A percentile compares a stretch with the other conserved stretches of the same genome.
These are phyloP conservation scores for Acacia concinna DNA, from an alignment of 331 rosid genomes.

Conservation along the genomic window DNA sequence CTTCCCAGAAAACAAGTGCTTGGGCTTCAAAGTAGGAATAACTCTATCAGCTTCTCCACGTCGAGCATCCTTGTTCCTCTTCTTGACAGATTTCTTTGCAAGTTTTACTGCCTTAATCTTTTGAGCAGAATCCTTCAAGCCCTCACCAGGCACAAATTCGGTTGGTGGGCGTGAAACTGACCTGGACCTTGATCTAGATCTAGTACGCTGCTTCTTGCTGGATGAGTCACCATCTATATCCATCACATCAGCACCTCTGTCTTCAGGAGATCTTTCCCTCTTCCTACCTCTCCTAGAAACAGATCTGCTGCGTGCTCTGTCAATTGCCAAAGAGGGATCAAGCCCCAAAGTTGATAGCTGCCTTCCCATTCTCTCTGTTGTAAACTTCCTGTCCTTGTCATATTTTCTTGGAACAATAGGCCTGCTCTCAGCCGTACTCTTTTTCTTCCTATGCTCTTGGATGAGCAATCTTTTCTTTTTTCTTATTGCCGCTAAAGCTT, in stretches of 20 bases:
- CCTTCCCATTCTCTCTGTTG: constrained; percentile 83
- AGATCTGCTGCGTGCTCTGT: constrained; percentile 76
- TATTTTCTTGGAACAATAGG: constrained; percentile 77
- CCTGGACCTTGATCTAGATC: constrained; percentile 59
- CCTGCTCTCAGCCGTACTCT: constrained; percentile 87
- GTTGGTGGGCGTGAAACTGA: constrained; percentile 57
- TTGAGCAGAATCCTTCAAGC: constrained; percentile 70
- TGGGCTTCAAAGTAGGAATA: constrained; percentile 75
- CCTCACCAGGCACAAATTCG: constrained; percentile 87
- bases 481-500: constrained; percentile 63
- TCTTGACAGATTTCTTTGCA: constrained; percentile 67
- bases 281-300: constrained; percentile 58
- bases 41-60: constrained; percentile 96
- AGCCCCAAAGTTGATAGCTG: constrained; percentile 77
- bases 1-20: constrained; percentile 83
- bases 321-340: constrained; percentile 68
- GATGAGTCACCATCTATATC: constrained; percentile 69
- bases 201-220: constrained; percentile 59
- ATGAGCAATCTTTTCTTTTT: constrained; percentile 67
- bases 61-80: constrained; percentile 79
- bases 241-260: constrained; percentile 43
- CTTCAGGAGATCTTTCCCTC: constrained; percentile 71
- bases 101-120: constrained; percentile 68
- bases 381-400: constrained; percentile 66
- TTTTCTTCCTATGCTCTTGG: constrained; percentile 79